These are phyloP conservation scores for Rubroboletus satanas DNA, from an alignment of 768 basidiomycete species.

Conservation along the genomic window DNA sequence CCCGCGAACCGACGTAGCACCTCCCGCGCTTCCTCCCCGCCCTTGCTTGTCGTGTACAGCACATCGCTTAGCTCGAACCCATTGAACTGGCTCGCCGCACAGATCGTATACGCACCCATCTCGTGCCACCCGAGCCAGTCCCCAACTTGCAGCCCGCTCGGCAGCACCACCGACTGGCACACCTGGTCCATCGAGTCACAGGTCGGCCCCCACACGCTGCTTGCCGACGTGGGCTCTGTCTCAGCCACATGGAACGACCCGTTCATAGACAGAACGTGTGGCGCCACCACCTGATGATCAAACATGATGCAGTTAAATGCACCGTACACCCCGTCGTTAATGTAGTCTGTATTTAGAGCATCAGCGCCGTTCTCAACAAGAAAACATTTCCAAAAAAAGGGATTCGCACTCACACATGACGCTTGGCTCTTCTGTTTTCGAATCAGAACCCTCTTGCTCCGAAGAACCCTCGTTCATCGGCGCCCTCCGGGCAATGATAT, in stretches of 20 bases:
- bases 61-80: conserved; percentile 82
- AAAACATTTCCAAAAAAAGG: conserved; percentile 13
- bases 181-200: conserved; percentile 98
- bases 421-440: conserved; percentile 39
- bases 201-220: conserved; percentile 96
- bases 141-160: conserved; percentile 73
- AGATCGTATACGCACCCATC: conserved; percentile 99
- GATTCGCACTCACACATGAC: conserved; percentile 82
- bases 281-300: conserved; percentile 91
- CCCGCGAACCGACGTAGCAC: conserved; percentile 49
- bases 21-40: conserved; percentile 49
- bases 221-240: conserved; percentile 41
- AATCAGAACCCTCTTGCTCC: conserved; percentile 14
- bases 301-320: conserved; percentile 96
- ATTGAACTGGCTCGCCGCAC: conserved; percentile 95
- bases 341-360: conserved; percentile 67
- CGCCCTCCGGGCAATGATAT: conserved; percentile 87
- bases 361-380: not conserved
- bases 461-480: conserved; percentile 38
- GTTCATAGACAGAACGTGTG: conserved; percentile 69
- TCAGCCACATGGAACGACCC: conserved; percentile 49
- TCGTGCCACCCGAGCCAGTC: conserved; percentile 98
- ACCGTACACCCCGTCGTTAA: conserved; percentile 99
- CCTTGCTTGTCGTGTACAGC: conserved; percentile 69
- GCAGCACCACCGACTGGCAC: conserved; percentile 57